Evolutionary conservation across 108 stramenopile species (phyloP).

Genomic region (Stephanodiscus minutulus): DNA sequence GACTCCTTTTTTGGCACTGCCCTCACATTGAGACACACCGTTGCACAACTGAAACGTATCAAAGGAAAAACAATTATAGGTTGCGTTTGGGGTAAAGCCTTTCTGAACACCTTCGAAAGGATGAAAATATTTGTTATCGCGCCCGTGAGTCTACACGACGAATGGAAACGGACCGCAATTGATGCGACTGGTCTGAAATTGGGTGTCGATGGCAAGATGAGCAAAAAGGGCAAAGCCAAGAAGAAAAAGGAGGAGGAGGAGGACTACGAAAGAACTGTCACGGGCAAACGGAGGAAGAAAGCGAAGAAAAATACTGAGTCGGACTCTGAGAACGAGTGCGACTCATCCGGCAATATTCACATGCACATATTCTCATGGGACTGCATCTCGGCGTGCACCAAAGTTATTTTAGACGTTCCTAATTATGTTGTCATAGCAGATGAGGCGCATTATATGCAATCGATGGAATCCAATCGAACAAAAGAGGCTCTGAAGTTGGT

Average conservation of each 20-base stretch:
- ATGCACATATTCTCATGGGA: conserved; percentile 64
- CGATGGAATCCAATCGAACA: conserved; percentile 63
- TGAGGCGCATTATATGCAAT: conserved; percentile 85
- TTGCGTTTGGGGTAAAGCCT: conserved; percentile 75
- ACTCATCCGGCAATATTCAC: conserved; percentile 12
- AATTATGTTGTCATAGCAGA: conserved; percentile 73
- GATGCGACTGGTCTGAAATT: conserved; percentile 59
- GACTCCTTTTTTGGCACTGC: background rate
- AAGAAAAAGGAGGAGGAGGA: conserved; percentile 16
- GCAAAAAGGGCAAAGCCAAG: conserved; percentile 19
- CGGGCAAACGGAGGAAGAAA: conserved; percentile 20
- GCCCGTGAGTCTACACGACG: conserved; percentile 68
- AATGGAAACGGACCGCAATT: conserved; percentile 76
- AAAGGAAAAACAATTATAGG: conserved; percentile 76
- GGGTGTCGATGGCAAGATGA: conserved; percentile 30
- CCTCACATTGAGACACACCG: background rate
- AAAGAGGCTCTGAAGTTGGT: conserved; percentile 63
- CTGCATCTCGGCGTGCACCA: conserved; percentile 51
- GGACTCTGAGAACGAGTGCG: conserved; percentile 2
- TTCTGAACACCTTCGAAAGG: conserved; percentile 54
- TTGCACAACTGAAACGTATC: background rate
- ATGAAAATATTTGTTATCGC: conserved; percentile 66
- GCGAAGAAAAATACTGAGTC: conserved; percentile 24
- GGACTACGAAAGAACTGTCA: conserved; percentile 17
- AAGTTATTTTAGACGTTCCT: conserved; percentile 23